phyloP scores from a whole-genome alignment of 1,284 basidiomycete genomes.

The Fomitopsis pinicola region DNA sequence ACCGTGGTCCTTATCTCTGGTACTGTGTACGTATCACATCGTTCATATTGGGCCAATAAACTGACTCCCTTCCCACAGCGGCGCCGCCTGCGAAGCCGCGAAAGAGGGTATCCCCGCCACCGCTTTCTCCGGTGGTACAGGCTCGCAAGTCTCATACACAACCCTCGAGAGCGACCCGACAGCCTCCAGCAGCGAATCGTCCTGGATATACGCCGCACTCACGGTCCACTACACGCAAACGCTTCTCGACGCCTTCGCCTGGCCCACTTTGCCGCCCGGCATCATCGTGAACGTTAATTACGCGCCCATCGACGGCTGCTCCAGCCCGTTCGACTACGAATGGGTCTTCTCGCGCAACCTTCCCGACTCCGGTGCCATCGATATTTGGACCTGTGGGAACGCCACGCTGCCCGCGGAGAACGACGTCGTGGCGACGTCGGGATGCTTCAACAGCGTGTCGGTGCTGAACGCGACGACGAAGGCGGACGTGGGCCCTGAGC shows the following conservation, averaged over 20 bases:
- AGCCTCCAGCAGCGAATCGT: constrained; percentile 29
- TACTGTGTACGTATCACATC: constrained; percentile 36
- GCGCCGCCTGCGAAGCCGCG: constrained; percentile 43
- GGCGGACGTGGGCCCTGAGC: constrained; percentile 35
- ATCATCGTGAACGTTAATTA: constrained; percentile 50
- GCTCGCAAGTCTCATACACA: constrained; percentile 40
- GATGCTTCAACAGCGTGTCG: constrained; percentile 43
- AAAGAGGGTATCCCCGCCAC: constrained; percentile 44
- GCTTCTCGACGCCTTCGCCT: constrained; percentile 28
- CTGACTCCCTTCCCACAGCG: constrained; percentile 25
- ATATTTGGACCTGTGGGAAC: constrained; percentile 40
- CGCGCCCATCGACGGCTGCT: constrained; percentile 35
- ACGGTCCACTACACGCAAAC: constrained; percentile 35
- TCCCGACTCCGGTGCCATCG: constrained; percentile 25
- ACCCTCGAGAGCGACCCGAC: constrained; percentile 33
- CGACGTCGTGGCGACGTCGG: constrained; percentile 28
- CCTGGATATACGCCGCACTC: constrained; percentile 37
- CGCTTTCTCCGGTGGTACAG: constrained; percentile 42
- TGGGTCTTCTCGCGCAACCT: constrained; percentile 44
- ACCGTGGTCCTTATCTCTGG: constrained; percentile 34
- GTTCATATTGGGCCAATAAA: not conserved
- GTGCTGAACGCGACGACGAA: constrained; percentile 43
- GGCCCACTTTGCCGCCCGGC: constrained; percentile 36
- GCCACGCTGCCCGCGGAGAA: constrained; percentile 37
- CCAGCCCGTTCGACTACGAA: constrained; percentile 31